phyloP scores from a whole-genome alignment of 75 land plant species.

The Selaginella moellendorffii region DNA sequence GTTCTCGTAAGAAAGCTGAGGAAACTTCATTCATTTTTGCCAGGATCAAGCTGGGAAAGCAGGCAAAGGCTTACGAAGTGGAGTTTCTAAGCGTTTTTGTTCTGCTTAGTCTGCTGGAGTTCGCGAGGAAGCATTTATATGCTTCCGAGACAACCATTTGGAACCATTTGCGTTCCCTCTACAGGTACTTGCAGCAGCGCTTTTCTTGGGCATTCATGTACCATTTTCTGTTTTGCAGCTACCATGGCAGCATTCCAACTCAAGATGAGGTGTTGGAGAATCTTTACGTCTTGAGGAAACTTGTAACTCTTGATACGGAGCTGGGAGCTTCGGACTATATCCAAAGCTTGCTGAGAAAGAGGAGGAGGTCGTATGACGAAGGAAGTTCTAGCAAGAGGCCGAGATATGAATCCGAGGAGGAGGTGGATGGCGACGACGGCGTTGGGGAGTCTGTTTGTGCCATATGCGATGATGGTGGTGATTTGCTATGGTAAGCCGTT shows the following conservation, averaged over 20 bases:
- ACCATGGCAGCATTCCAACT: not conserved
- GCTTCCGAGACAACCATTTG: not conserved
- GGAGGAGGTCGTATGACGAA: not conserved
- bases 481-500: conserved; percentile 11
- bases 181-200: not conserved
- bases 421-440: conserved; percentile 8
- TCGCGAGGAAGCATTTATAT: not conserved
- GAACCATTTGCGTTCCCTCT: not conserved
- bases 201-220: not conserved
- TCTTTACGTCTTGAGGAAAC: not conserved
- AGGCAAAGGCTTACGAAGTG: not conserved
- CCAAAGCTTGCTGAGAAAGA: not conserved
- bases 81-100: not conserved
- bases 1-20: not conserved
- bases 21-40: not conserved
- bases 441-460: conserved; percentile 14
- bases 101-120: not conserved
- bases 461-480: conserved; percentile 22
- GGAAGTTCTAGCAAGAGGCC: not conserved
- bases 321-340: not conserved
- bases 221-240: not conserved
- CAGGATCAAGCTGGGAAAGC: not conserved
- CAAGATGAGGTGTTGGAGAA: not conserved
- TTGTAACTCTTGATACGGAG: not conserved
- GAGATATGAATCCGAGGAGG: conserved; percentile 3